Evolutionary conservation across 2,329 filamentous ascomycete genomes (phyloP), one percentile per base, ranked within the genome.

Genomic region (Pseudocercospora fuligena): DNA sequence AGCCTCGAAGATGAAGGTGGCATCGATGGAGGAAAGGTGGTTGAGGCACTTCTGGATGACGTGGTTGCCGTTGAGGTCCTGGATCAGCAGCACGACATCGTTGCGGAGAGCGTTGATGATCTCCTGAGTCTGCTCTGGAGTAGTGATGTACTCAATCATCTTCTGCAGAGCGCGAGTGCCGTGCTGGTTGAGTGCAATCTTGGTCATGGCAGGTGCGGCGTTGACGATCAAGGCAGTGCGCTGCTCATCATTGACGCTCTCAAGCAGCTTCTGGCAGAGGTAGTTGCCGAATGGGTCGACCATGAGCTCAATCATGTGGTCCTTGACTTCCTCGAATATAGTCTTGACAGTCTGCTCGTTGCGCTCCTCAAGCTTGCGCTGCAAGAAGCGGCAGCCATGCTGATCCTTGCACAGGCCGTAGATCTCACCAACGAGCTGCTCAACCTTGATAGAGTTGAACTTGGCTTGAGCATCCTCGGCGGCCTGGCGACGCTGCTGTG

Each of bases 21-120:
- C 92, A 78, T 98, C 92, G 59, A 87, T 82, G 1, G 93, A 85
- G 70, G 89, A 90, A 46, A 99, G 89, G 79, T 97, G 96, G 82
- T 98, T 99, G 62, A 99, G 87, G 76, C 95, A 99, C 82, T 99
- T 99, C 82, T 99, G 95, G 71, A 99, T 97, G 75, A 99, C 95
- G 76, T 99, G 95, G 76, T 99, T 99, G 79, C 95, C 95, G 77
- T 99, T 99, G 61, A 99, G 85, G 74, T 99, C 95, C 79, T 99
- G 93, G 69, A 99, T 97, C 63, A 99, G 87, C 73, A 95, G 91
- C 21, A 99, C 95, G 58, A 99, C 95, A 67, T 92, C 89, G 77
- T 89, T 86, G 70, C 90, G 87, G 60, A 99, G 86, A 14, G 95
- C 92, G 63, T 91, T 85, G 71, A 97, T 97, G 78, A 99, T 95